Evolutionary conservation across 2,329 filamentous ascomycete genomes (phyloP).

Genomic region (Colletotrichum liriopes): DNA sequence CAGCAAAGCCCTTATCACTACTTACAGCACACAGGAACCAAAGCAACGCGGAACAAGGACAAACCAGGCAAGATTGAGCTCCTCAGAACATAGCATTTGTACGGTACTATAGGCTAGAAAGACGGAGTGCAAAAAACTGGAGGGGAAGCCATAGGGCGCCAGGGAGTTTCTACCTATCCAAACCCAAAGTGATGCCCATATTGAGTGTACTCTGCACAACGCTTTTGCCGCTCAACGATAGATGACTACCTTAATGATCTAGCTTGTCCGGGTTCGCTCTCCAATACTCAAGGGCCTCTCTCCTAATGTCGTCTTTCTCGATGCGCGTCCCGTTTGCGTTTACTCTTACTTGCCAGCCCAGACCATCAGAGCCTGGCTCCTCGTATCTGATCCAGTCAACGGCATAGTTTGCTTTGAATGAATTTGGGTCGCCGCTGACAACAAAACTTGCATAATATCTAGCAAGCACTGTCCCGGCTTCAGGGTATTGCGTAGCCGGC

Average conservation of each 20-base stretch:
- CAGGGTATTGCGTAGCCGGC: conserved; percentile 17
- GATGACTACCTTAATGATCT: neutral
- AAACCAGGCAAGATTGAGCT: too few species aligned
- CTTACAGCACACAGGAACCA: too few species aligned
- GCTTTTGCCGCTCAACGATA: neutral
- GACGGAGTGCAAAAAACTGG: too few species aligned
- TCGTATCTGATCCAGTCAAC: conserved; percentile 45
- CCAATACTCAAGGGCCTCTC: conserved; percentile 32
- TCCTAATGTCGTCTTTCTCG: conserved; percentile 11
- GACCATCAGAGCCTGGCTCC: neutral
- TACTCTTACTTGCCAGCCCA: conserved; percentile 29
- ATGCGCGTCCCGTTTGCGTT: conserved; percentile 18
- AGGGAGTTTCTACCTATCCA: too few species aligned
- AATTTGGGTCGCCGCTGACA: conserved; percentile 53
- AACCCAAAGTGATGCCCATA: too few species aligned
- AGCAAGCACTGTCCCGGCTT: neutral
- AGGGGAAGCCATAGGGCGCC: too few species aligned
- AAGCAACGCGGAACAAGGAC: too few species aligned
- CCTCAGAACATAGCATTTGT: too few species aligned
- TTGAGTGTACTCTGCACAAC: neutral
- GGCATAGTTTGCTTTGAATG: conserved; percentile 39
- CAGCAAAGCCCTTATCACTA: too few species aligned
- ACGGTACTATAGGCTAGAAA: too few species aligned
- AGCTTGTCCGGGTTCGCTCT: conserved; percentile 12
- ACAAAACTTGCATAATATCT: conserved; percentile 56